A percentile compares a stretch with the other conserved stretches of the same genome.
These are phyloP conservation scores for Peronospora farinosa DNA, from an alignment of 352 stramenopile species.

Conservation along the genomic window DNA sequence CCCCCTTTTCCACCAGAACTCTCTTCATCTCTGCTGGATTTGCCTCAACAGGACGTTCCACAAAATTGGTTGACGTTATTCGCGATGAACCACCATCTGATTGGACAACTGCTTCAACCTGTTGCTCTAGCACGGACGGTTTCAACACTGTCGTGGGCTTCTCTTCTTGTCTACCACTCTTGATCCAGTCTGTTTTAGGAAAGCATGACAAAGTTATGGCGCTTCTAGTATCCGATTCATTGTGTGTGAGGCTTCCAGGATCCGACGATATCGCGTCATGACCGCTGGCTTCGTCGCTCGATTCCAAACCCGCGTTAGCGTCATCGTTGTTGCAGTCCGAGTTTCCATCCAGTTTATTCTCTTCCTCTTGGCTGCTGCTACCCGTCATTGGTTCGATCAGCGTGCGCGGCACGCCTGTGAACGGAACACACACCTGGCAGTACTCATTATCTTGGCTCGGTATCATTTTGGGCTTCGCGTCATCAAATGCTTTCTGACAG, in stretches of 20 bases:
- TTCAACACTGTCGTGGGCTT: slow-evolving; percentile 1
- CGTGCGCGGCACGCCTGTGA: slow-evolving; percentile 4
- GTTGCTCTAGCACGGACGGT: slow-evolving; percentile 3
- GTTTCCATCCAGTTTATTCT: slow-evolving; percentile 8
- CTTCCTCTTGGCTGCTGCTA: slow-evolving; percentile 15
- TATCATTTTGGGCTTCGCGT: slow-evolving; percentile 13
- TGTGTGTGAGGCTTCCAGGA: slow-evolving; percentile 16
- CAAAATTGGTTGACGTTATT: neutral
- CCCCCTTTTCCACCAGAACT: slow-evolving; percentile 3
- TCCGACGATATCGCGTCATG: slow-evolving; percentile 6
- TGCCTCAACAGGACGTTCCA: slow-evolving; percentile 1
- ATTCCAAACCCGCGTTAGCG: neutral
- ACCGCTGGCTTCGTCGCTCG: slow-evolving; percentile 5
- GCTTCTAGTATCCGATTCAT: slow-evolving; percentile 19
- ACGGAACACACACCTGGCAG: slow-evolving; percentile 10
- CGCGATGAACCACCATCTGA: neutral
- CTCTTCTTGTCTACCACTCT: neutral
- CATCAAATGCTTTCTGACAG: slow-evolving; percentile 28
- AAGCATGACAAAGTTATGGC: slow-evolving; percentile 9
- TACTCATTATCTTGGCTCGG: slow-evolving; percentile 27
- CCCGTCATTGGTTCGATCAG: slow-evolving; percentile 14
- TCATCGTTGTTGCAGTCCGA: slow-evolving; percentile 13
- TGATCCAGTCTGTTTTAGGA: neutral
- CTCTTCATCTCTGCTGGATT: neutral
- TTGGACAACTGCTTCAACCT: slow-evolving; percentile 1